A percentile compares a stretch with the other conserved stretches of the same genome.
Conservation (phyloP, 495 filamentous ascomycete species). For the Thermothielavioides terrestris region DNA sequence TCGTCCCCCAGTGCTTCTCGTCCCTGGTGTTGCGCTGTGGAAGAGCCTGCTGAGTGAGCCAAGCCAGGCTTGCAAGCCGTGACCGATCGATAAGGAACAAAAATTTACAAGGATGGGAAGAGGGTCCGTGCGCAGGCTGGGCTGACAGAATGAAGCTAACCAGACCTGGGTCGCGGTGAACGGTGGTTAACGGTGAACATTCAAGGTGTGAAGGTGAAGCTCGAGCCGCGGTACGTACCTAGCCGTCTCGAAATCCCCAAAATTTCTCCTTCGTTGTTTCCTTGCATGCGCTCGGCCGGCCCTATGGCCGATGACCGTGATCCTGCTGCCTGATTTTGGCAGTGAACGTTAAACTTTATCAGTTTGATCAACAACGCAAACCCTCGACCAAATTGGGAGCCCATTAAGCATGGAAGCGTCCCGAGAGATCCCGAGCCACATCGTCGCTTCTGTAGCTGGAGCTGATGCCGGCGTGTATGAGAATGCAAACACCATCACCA, state of each 20-base stretch:
- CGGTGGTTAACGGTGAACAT: not conserved
- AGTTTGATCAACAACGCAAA: not conserved
- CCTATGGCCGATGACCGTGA: too few relatives aligned
- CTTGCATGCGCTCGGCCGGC: not conserved
- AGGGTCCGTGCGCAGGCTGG: constrained; percentile 24
- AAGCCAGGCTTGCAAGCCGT: constrained; percentile 11
- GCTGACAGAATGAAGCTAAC: not conserved
- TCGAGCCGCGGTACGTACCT: constrained; percentile 6
- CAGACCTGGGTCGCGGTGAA: constrained; percentile 4
- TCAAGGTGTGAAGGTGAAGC: constrained; percentile 2
- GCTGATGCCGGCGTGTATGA: constrained; percentile 13
- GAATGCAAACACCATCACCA: constrained; percentile 28
- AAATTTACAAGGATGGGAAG: constrained; percentile 22
- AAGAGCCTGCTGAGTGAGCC: too few relatives aligned
- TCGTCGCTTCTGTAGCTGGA: constrained; percentile 4
- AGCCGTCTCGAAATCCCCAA: not conserved
- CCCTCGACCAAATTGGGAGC: not conserved
- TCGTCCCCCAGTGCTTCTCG: not conserved
- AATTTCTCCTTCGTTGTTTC: constrained; percentile 8
- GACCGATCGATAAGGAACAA: constrained; percentile 15
- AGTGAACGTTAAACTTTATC: too few relatives aligned
- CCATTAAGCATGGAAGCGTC: constrained; percentile 8
- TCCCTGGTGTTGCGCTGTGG: constrained; percentile 2
- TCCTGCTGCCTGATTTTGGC: not conserved
- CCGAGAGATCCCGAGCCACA: not conserved